phyloP scores from a whole-genome alignment of 495 filamentous ascomycete species.

The Penicillium antarcticum region DNA sequence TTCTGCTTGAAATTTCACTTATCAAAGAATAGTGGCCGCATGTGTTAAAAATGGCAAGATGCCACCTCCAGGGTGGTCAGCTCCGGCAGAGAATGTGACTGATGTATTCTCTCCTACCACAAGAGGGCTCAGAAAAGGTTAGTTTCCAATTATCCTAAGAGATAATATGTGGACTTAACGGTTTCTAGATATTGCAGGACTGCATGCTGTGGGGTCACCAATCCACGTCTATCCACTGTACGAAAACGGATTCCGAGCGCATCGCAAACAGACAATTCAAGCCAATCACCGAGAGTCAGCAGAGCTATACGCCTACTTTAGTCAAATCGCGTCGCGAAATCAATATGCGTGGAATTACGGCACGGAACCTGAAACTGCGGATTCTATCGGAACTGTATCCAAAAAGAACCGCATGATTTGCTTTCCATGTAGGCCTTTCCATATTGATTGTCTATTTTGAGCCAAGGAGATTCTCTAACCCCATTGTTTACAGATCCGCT shows the following conservation, averaged over 20 bases:
- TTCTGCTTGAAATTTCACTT: neutral
- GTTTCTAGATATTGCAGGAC: slow-evolving; percentile 31
- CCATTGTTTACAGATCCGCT: slow-evolving; percentile 45
- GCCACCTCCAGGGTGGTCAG: slow-evolving; percentile 48
- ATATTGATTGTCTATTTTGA: neutral
- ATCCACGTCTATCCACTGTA: slow-evolving; percentile 55
- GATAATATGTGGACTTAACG: neutral
- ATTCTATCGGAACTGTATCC: slow-evolving; percentile 40
- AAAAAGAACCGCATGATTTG: slow-evolving; percentile 55
- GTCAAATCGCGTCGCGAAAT: slow-evolving; percentile 40
- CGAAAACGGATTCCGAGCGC: slow-evolving; percentile 50
- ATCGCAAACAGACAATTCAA: slow-evolving; percentile 41
- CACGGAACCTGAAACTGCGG: slow-evolving; percentile 25
- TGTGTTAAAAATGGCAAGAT: slow-evolving; percentile 33
- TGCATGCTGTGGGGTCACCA: slow-evolving; percentile 46
- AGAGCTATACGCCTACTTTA: slow-evolving; percentile 48
- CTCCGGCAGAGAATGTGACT: slow-evolving; percentile 24
- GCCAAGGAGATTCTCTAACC: neutral
- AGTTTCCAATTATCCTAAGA: neutral
- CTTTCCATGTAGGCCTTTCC: slow-evolving; percentile 40
- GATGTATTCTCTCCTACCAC: slow-evolving; percentile 14
- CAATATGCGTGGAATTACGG: slow-evolving; percentile 48
- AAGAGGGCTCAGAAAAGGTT: slow-evolving; percentile 5
- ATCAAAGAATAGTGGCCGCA: slow-evolving; percentile 22
- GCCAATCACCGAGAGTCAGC: slow-evolving; percentile 49